Conservation (phyloP, 1,139 yeast genomes). For the Debaryomyces nepalensis region DNA sequence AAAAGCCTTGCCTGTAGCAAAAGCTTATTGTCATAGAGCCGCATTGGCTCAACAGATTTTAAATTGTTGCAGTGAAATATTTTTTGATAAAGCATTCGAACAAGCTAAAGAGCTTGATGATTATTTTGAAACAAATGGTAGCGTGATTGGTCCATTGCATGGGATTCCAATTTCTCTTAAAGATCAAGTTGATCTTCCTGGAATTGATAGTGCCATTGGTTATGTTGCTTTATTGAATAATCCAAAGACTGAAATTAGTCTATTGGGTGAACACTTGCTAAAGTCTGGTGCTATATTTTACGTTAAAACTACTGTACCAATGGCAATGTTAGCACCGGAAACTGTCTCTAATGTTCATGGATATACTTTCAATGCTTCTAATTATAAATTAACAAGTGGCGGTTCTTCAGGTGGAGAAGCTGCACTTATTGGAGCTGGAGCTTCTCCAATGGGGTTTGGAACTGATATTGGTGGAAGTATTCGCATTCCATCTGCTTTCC, state of each 20-base stretch:
- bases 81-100: constrained; percentile 31
- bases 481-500: constrained; percentile 23
- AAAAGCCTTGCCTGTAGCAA: constrained; percentile 17
- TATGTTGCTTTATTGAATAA: constrained; percentile 38
- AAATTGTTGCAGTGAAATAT: constrained; percentile 40
- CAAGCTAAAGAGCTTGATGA: constrained; percentile 46
- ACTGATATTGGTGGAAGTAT: constrained; percentile 29
- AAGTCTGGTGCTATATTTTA: constrained; percentile 59
- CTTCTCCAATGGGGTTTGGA: constrained; percentile 49
- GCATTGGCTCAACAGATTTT: constrained; percentile 52
- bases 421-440: constrained; percentile 54
- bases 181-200: constrained; percentile 55
- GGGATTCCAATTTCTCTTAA: constrained; percentile 71
- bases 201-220: constrained; percentile 51
- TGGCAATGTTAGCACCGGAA: constrained; percentile 59
- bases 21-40: constrained; percentile 33
- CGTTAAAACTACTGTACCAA: constrained; percentile 63
- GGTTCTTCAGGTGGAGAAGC: constrained; percentile 72
- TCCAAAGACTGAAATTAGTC: constrained; percentile 40
- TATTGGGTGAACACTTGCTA: constrained; percentile 45
- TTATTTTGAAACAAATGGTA: constrained; percentile 33
- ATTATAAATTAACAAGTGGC: constrained; percentile 51
- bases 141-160: constrained; percentile 59
- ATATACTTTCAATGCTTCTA: constrained; percentile 50
- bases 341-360: constrained; percentile 53